Base-by-base conservation (phyloP, 2,329 filamentous ascomycete species). In the Xylariaceae sp. region DNA sequence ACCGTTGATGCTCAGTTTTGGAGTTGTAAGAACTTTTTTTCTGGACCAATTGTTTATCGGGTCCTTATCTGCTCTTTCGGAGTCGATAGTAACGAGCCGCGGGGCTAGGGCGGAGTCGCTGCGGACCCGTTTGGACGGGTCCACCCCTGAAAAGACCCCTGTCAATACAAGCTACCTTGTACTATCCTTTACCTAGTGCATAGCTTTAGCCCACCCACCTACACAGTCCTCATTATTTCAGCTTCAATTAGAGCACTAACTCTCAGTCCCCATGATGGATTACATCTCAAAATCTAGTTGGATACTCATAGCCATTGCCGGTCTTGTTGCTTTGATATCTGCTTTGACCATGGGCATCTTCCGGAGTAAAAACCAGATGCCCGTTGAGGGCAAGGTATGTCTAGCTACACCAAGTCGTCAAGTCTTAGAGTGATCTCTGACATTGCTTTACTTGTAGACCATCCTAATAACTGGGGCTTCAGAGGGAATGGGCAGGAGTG, bases 391-490 rank as follows among this genome's bases (percentile, higher is more conserved):
- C 72, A 90, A 89, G 80, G 93, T 95, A 72, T 48, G 78, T 69
- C 14, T 55, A 19, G 40, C 29, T 2, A 44, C 20, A n/a, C 44
- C 18, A 10, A 23, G 12, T 16, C 3, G 44, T 20, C 59, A 69
- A 41, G 44, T 20, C 59, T 69, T 40, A 69, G 50, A 47, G 6
- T 29, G 12, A 50, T 52, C 9, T 53, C 57, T 58, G 51, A 60
- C 40, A 40, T 49, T 20, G 57, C 53, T 29, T 12, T 49, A 12
- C 29, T 40, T 54, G 9, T 65, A 96, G 92, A 96, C 93, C 2
- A 81, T 96, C 50, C 79, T 98, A 52, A 79, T 99, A 50, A 99
- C 95, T 0, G 95, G 95, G 45, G 92, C 88, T 29, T 97, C 95
- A 0, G 90, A 97, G 70, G 95, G 95, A 55, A 91, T 97, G 89